These are phyloP conservation scores for Xenosphaeropsis pyriputrescens DNA, from an alignment of 2,329 filamentous ascomycete species.

Conservation along the genomic window DNA sequence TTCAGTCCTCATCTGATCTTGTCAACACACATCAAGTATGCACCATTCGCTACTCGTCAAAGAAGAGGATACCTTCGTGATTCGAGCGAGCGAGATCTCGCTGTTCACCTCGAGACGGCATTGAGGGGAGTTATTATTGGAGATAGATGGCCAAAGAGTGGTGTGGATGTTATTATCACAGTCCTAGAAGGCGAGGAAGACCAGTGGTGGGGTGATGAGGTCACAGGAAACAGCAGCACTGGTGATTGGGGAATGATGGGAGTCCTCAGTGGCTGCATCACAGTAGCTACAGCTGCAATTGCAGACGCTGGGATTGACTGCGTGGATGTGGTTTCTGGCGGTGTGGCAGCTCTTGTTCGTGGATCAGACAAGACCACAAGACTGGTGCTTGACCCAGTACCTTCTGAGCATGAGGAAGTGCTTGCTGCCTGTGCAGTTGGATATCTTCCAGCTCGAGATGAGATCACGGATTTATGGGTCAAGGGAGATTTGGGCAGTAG, in stretches of 20 bases:
- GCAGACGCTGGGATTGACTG: constrained; percentile 94
- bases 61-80: constrained; percentile 80
- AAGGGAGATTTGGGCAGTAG: constrained; percentile 48
- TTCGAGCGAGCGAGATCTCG: constrained; percentile 73
- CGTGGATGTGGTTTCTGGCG: constrained; percentile 77
- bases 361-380: constrained; percentile 20
- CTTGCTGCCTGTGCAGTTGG: constrained; percentile 78
- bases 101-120: constrained; percentile 81
- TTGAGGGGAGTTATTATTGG: constrained; percentile 81
- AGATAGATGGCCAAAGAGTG: constrained; percentile 96
- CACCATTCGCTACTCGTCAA: constrained; percentile 76
- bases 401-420: constrained; percentile 64
- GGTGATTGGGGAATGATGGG: constrained; percentile 83
- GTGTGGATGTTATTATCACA: constrained; percentile 87
- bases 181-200: constrained; percentile 90
- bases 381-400: constrained; percentile 60
- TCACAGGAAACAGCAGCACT: constrained; percentile 33
- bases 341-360: constrained; percentile 67
- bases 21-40: constrained; percentile 90
- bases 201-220: constrained; percentile 41
- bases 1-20: constrained; percentile 90
- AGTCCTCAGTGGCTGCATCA: constrained; percentile 82
- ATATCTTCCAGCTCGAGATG: constrained; percentile 74
- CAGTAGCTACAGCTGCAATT: constrained; percentile 82
- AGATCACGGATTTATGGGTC: constrained; percentile 90